Percentiles rank a stretch among this genome's conserved stretches.
These are phyloP conservation scores for Nicotiana undulata DNA, from an alignment of 257 asterid genomes.

Conservation along the genomic window DNA sequence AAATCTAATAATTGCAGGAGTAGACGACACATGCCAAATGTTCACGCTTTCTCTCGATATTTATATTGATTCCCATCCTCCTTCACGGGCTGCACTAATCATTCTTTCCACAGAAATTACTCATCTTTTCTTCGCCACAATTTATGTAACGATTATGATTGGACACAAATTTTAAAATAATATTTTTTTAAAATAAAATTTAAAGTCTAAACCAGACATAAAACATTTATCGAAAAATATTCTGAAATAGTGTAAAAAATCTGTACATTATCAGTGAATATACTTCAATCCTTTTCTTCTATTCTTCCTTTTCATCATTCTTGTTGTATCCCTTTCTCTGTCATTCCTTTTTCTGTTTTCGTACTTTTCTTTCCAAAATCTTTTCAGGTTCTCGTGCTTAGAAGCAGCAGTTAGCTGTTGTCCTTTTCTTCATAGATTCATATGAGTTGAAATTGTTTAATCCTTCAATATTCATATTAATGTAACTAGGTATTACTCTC, in stretches of 20 bases:
- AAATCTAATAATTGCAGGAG: not conserved
- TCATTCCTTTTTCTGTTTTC: not conserved
- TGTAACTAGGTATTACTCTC: too few relatives aligned
- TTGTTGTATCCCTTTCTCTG: not conserved
- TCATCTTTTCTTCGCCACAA: too few relatives aligned
- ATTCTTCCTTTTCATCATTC: not conserved
- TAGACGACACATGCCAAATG: not conserved
- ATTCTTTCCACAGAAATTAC: not conserved
- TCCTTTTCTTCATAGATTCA: not conserved
- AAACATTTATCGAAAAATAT: too few relatives aligned
- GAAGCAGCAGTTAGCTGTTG: not conserved
- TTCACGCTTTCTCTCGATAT: too few relatives aligned
- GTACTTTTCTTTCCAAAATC: not conserved
- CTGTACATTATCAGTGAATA: too few relatives aligned
- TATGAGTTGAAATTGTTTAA: too few relatives aligned
- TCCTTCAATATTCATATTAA: too few relatives aligned
- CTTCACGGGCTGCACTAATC: not conserved
- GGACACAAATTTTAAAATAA: too few relatives aligned
- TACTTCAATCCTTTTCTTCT: not conserved
- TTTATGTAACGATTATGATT: too few relatives aligned
- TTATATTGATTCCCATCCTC: not conserved
- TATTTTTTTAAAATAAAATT: too few relatives aligned
- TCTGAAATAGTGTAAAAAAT: too few relatives aligned
- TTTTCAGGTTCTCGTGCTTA: conserved; percentile 3
- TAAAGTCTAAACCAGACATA: too few relatives aligned